Conservation (phyloP, 1,284 basidiomycete genomes). For the Fomitopsis palustris region DNA sequence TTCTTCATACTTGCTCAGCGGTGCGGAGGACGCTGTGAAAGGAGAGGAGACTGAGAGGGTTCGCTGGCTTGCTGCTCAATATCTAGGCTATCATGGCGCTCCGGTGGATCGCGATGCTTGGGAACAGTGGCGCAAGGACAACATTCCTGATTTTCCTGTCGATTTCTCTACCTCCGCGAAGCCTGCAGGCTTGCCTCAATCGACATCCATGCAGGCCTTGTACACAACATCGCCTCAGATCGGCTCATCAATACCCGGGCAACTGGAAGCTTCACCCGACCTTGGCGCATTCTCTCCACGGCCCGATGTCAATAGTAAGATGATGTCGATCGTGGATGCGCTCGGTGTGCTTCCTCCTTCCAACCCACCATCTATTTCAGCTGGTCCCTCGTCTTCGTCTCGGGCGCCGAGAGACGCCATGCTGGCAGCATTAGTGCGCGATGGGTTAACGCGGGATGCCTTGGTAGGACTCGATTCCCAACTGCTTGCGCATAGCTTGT, state of each 20-base stretch:
- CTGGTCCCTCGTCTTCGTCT: background rate
- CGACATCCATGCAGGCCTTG: conserved; percentile 50
- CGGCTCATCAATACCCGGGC: conserved; percentile 30
- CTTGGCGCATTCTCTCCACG: conserved; percentile 59
- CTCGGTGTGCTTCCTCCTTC: conserved; percentile 29
- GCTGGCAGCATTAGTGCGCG: conserved; percentile 51
- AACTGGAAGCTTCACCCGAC: conserved; percentile 37
- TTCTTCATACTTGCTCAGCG: conserved; percentile 58
- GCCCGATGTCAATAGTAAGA: conserved; percentile 41
- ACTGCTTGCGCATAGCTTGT: conserved; percentile 56
- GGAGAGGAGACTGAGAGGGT: conserved; percentile 44
- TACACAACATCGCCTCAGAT: conserved; percentile 45
- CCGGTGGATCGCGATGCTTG: conserved; percentile 52
- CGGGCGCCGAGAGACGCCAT: conserved; percentile 19
- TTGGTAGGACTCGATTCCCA: conserved; percentile 55
- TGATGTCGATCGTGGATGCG: conserved; percentile 45
- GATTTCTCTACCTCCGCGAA: conserved; percentile 3
- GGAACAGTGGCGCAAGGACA: conserved; percentile 53
- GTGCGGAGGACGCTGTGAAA: conserved; percentile 42
- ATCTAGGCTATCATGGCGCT: conserved; percentile 51
- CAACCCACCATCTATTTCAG: background rate
- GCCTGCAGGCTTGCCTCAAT: conserved; percentile 35
- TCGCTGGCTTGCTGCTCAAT: conserved; percentile 62
- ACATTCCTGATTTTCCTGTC: conserved; percentile 39
- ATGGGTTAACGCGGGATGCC: conserved; percentile 68